phyloP scores from a whole-genome alignment of 106 monocot species.

The Platanthera guangdongensis region DNA sequence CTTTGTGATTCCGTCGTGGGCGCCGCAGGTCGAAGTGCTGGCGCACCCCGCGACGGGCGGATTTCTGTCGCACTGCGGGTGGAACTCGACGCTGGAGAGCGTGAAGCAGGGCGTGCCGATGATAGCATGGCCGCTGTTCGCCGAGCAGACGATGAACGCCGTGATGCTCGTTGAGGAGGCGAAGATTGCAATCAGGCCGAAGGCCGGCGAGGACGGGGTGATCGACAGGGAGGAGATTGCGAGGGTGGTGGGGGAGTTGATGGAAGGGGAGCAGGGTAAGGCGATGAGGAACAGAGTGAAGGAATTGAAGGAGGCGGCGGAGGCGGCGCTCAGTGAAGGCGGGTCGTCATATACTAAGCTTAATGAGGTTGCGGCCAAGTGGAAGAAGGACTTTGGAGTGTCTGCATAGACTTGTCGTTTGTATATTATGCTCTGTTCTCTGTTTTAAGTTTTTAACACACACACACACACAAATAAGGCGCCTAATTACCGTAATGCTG shows the following conservation, averaged over 20 bases:
- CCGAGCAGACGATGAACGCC: conserved; percentile 40
- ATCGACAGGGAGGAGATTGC: conserved; percentile 16
- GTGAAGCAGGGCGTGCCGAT: conserved; percentile 29
- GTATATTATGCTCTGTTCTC: too few relatives aligned
- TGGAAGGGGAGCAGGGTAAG: conserved; percentile 33
- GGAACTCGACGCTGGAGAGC: conserved; percentile 59
- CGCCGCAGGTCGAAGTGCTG: conserved; percentile 24
- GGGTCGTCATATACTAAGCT: conserved; percentile 22
- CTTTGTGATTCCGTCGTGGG: conserved; percentile 21
- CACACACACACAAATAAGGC: too few relatives aligned
- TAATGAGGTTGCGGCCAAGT: neutral
- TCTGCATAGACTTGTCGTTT: too few relatives aligned
- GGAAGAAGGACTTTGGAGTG: conserved; percentile 4
- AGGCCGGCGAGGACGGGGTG: conserved; percentile 9
- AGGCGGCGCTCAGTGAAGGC: conserved; percentile 7
- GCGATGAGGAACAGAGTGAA: conserved; percentile 10
- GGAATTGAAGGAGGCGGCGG: conserved; percentile 14
- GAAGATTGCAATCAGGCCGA: conserved; percentile 16
- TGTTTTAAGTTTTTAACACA: too few relatives aligned
- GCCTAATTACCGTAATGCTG: too few relatives aligned
- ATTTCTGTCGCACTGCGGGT: conserved; percentile 46
- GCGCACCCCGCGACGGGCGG: conserved; percentile 13
- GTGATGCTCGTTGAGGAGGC: conserved; percentile 24
- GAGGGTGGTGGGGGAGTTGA: conserved; percentile 26
- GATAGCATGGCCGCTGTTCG: conserved; percentile 47